Evolutionary conservation across 192 early-diverging fungal species (phyloP), one percentile per base, ranked within the genome.

Genomic region (Backusella luteola): DNA sequence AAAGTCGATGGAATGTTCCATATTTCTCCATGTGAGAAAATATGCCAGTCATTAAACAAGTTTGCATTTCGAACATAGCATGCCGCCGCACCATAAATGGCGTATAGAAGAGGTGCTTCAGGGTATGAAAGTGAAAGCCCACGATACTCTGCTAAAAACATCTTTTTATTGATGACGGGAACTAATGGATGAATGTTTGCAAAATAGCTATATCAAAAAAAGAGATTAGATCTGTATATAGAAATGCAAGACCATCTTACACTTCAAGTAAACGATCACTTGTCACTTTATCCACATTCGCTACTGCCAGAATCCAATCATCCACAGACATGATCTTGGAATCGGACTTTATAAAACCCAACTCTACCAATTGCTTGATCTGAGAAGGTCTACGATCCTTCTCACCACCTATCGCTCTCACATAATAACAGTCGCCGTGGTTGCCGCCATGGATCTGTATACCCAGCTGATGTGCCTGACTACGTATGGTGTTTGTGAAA

Each of bases 101-200:
- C 74, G 29, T 67, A 56, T 9, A 80, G 34, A 36, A 80, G 53
- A n/a, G 79, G 71, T 41, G 79, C 74, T 1, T 69, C 76, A 29
- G 79, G 79, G 39, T 67, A 80, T 17, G 44, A 69, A 23, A 68
- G 44, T 6, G 32, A 34, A 26, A 66, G 44, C 3, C 75, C 79
- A 46, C 79, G 74, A 36, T 80, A 80, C 15, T 80, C 75, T 29
- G 73, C 76, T 73, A 92, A 77, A 71, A 94, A 91, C n/a, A 88
- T 81, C 1, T 81, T 77, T 71, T 90, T 91, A 81, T 91, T 86
- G 36, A 94, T 77, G 6, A 94, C 84, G 0, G 93, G 93, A 70
- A 93, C 82, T 15, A 84, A 85, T n/a, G 93, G 91, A 71, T 94
- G 93, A 2, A 92, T 82, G 66, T 88, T 87, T 7, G 71, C 84